Base-by-base conservation (phyloP, 2,329 filamentous ascomycete genomes). In the Colletotrichum tabaci region DNA sequence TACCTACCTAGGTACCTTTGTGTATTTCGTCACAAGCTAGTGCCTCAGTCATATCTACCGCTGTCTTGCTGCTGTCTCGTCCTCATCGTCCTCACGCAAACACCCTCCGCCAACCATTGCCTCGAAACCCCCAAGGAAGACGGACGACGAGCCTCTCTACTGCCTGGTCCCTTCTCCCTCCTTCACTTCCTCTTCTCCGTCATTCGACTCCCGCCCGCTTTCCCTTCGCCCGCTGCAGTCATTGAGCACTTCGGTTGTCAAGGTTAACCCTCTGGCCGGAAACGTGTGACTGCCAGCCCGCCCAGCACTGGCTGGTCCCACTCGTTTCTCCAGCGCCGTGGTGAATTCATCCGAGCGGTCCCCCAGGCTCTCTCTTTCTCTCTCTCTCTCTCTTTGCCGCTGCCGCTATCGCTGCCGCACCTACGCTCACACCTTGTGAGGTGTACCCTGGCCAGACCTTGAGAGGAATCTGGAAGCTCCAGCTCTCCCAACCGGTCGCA, bases 291-390 rank as follows among this genome's bases (percentile, higher is more conserved):
- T 55, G 50, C 58, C 47, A 21, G 35, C 57, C 57, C 46, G 70
- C 61, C 61, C 55, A 30, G 61, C 55, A 57, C 70, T 61, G 57
- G 50, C 50, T 61, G 70, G 70, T 72, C 66, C 70, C 70, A 71
- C 70, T 72, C 70, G 61, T 72, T 72, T 70, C 67, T 71, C 61
- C 66, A 72, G 49, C 21, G 42, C 30, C 21, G 58, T 70, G 60
- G 66, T 72, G 64, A 62, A 68, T 53, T 58, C 52, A 67, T 67
- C 65, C 65, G 65, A 71, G 68, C 68, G 68, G 57, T 63, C 65
- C 68, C 65, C 64, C 42, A 38, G 47, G 23, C 47, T 26, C 15
- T 61, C 60, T 49, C 23, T 30, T 35, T n/a, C 18, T 38, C 35
- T 38, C 35, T 10, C 9, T 61, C 60, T 49, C n/a, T n/a, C n/a